phyloP scores from a whole-genome alignment of 2,329 filamentous ascomycete species.

The Aspergillus quadrilineatus region DNA sequence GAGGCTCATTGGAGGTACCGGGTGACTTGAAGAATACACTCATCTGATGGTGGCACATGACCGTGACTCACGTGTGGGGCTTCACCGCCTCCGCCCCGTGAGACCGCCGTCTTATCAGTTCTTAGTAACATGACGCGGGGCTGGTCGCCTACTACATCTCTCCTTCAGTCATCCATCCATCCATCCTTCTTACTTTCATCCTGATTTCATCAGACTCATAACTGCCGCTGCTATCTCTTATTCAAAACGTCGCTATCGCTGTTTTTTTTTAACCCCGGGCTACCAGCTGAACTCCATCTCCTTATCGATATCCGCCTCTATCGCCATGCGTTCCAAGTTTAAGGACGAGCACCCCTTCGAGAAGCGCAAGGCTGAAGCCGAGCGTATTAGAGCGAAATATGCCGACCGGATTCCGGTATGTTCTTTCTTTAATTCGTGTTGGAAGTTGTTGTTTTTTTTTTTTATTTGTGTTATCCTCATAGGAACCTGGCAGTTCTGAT shows the following conservation, averaged over 20 bases:
- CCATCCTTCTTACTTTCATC: conserved; percentile 30
- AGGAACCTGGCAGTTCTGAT: conserved; percentile 13
- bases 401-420: conserved; percentile 95
- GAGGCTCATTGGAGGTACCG: neutral
- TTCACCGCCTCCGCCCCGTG: conserved; percentile 29
- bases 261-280: conserved; percentile 9
- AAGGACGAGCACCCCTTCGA: conserved; percentile 99
- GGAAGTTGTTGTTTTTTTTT: neutral
- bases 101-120: conserved; percentile 24
- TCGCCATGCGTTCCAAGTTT: conserved; percentile 96
- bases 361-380: conserved; percentile 99
- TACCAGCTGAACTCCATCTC: conserved; percentile 15
- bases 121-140: conserved; percentile 29
- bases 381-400: conserved; percentile 99
- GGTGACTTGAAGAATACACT: conserved; percentile 1
- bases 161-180: conserved; percentile 18
- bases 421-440: conserved; percentile 7
- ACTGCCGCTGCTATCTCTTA: conserved; percentile 17
- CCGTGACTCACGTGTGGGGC: conserved; percentile 25
- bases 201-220: conserved; percentile 25
- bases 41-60: conserved; percentile 14
- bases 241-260: conserved; percentile 17
- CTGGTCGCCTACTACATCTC: conserved; percentile 23
- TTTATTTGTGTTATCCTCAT: neutral
- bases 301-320: conserved; percentile 2